Percentiles rank a stretch among this genome's conserved stretches.
phyloP scores from a whole-genome alignment of 208 protist species.

The Angomonas deanei region DNA sequence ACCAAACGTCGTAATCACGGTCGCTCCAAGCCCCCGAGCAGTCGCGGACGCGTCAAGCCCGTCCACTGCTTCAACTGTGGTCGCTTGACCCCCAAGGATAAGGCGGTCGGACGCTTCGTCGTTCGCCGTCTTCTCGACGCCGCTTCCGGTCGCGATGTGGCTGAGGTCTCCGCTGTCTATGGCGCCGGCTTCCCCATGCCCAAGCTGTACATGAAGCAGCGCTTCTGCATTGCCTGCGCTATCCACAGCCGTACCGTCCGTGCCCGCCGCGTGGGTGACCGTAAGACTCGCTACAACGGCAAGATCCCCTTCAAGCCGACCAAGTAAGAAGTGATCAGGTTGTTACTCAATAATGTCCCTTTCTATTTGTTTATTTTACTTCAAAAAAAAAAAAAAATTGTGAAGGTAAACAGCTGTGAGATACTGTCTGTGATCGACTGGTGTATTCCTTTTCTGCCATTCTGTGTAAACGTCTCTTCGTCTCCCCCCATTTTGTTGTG shows the following conservation, averaged over 20 bases:
- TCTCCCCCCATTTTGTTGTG: too few species aligned
- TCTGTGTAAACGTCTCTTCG: too few species aligned
- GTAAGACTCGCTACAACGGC: conserved; percentile 82
- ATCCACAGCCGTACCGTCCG: conserved; percentile 98
- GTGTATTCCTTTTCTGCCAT: conserved; percentile 15
- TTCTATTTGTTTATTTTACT: too few species aligned
- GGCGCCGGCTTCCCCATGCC: conserved; percentile 93
- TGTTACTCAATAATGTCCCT: conserved; percentile 1
- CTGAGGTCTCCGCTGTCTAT: conserved; percentile 92
- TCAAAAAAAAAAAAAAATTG: conserved; percentile 15
- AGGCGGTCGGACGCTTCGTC: conserved; percentile 98
- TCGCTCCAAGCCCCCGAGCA: conserved; percentile 87
- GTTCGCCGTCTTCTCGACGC: conserved; percentile 98
- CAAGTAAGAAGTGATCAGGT: conserved; percentile 17
- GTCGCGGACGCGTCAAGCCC: conserved; percentile 86
- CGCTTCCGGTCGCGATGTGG: conserved; percentile 96
- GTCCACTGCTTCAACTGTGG: conserved; percentile 93
- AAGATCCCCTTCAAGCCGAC: conserved; percentile 75
- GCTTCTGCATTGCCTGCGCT: conserved; percentile 99
- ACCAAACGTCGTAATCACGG: conserved; percentile 93
- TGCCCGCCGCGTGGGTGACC: conserved; percentile 67
- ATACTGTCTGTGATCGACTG: neutral
- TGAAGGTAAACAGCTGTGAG: conserved; percentile 2
- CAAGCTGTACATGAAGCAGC: conserved; percentile 99
- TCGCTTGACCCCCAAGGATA: conserved; percentile 93